phyloP scores from a whole-genome alignment of 352 stramenopile genomes.

The Globisporangium polare region DNA sequence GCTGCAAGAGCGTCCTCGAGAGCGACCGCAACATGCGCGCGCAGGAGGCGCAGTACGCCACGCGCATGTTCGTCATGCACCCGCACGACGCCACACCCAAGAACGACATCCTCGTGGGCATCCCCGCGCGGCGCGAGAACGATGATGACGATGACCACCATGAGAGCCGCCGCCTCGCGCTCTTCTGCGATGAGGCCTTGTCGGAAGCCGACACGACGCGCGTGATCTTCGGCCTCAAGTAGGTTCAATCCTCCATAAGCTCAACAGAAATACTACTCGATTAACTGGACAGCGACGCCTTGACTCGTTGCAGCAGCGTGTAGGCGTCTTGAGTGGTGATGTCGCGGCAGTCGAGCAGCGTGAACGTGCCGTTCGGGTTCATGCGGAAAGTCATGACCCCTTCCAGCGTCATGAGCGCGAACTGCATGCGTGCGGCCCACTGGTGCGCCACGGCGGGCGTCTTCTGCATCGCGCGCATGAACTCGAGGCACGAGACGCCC shows the following conservation, averaged over 20 bases:
- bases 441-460: constrained; percentile 47
- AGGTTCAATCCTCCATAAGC: neutral
- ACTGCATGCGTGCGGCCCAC: constrained; percentile 76
- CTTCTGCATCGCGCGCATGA: constrained; percentile 64
- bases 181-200: constrained; percentile 25
- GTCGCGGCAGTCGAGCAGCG: constrained; percentile 48
- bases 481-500: constrained; percentile 66
- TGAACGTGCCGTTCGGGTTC: constrained; percentile 28
- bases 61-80: constrained; percentile 81
- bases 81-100: constrained; percentile 67
- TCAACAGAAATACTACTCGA: neutral
- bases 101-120: constrained; percentile 79
- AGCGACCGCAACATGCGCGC: constrained; percentile 69
- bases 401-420: constrained; percentile 77
- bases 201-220: constrained; percentile 1
- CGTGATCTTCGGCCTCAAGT: constrained; percentile 14
- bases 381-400: constrained; percentile 62
- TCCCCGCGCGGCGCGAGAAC: constrained; percentile 24
- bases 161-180: constrained; percentile 18
- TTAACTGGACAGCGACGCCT: constrained; percentile 8
- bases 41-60: constrained; percentile 49
- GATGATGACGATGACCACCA: neutral
- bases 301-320: constrained; percentile 45
- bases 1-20: constrained; percentile 80
- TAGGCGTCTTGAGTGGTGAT: constrained; percentile 33